A percentile compares a stretch with the other conserved stretches of the same genome.
Conservation (phyloP, 805 yeast species). For the Zygotorulaspora chibaensis region DNA sequence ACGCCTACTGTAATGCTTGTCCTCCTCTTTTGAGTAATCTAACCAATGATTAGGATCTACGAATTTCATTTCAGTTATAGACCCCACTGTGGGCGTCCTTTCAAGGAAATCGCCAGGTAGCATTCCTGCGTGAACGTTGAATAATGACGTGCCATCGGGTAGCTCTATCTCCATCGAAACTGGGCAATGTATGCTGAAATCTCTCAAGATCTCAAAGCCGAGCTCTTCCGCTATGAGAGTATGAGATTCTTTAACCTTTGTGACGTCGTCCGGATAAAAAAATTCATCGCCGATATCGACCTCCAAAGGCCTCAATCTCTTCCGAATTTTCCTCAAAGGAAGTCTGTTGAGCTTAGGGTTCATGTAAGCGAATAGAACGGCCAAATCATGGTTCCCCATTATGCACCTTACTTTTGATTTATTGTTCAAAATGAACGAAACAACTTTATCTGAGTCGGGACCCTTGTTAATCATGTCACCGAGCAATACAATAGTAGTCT, state of each 20-base stretch:
- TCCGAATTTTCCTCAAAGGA: constrained; percentile 36
- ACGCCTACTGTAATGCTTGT: constrained; percentile 33
- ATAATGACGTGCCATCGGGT: constrained; percentile 31
- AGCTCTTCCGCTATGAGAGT: constrained; percentile 18
- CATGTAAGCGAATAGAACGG: constrained; percentile 56
- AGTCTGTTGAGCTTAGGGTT: constrained; percentile 30
- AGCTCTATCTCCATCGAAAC: constrained; percentile 20
- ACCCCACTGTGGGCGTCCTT: constrained; percentile 54
- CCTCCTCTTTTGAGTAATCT: constrained; percentile 28
- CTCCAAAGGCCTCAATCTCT: constrained; percentile 11
- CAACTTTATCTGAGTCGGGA: constrained; percentile 61
- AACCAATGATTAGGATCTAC: constrained; percentile 62
- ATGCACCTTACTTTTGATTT: constrained; percentile 56
- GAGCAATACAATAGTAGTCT: constrained; percentile 49
- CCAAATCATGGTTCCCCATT: constrained; percentile 85
- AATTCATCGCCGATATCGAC: constrained; percentile 15
- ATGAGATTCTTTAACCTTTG: constrained; percentile 20
- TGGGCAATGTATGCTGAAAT: constrained; percentile 22
- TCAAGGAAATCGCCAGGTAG: constrained; percentile 52
- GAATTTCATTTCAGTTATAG: constrained; percentile 65
- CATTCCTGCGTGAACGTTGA: constrained; percentile 83
- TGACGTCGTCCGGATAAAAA: constrained; percentile 17
- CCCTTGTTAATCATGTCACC: constrained; percentile 92
- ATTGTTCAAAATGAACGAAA: constrained; percentile 58
- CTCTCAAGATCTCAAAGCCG: constrained; percentile 17